These are phyloP conservation scores for Yamadazyma triangularis DNA, from an alignment of 1,139 yeast genomes.

Conservation along the genomic window DNA sequence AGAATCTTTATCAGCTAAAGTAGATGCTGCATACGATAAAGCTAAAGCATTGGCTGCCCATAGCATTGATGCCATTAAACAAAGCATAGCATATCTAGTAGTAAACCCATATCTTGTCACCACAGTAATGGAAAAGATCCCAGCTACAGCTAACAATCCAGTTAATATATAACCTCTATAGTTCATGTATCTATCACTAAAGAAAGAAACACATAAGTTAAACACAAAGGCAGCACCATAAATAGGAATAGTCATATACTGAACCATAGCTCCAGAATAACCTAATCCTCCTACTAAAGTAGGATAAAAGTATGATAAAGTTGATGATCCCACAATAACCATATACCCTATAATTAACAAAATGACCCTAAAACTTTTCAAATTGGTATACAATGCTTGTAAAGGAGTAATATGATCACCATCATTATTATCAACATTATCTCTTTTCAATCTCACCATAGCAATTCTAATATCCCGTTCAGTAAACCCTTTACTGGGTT, in stretches of 20 bases:
- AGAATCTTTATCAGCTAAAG: conserved; percentile 9
- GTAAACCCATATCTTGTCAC: conserved; percentile 5
- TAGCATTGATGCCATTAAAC: conserved; percentile 9
- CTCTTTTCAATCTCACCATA: conserved; percentile 3
- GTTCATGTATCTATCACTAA: conserved; percentile 7
- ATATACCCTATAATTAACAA: conserved; percentile 9
- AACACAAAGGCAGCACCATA: conserved; percentile 51
- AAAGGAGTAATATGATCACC: conserved; percentile 5
- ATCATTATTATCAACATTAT: conserved; percentile 7
- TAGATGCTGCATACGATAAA: conserved; percentile 8
- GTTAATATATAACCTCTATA: conserved; percentile 7
- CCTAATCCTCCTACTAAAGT: conserved; percentile 9
- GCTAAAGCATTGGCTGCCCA: conserved; percentile 12
- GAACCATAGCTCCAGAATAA: conserved; percentile 5
- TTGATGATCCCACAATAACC: conserved; percentile 11
- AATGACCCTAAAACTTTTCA: conserved; percentile 6
- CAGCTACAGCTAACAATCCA: conserved; percentile 5
- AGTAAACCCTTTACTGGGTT: conserved; percentile 6
- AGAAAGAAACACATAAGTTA: conserved; percentile 7
- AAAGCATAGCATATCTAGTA: conserved; percentile 10
- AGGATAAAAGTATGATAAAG: conserved; percentile 10
- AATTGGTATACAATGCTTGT: conserved; percentile 5
- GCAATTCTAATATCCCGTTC: conserved; percentile 8
- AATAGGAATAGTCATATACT: conserved; percentile 43
- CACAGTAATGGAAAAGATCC: conserved; percentile 7